Evolutionary conservation across 768 basidiomycete species (phyloP).

Genomic region (Rhodotorula babjevae): DNA sequence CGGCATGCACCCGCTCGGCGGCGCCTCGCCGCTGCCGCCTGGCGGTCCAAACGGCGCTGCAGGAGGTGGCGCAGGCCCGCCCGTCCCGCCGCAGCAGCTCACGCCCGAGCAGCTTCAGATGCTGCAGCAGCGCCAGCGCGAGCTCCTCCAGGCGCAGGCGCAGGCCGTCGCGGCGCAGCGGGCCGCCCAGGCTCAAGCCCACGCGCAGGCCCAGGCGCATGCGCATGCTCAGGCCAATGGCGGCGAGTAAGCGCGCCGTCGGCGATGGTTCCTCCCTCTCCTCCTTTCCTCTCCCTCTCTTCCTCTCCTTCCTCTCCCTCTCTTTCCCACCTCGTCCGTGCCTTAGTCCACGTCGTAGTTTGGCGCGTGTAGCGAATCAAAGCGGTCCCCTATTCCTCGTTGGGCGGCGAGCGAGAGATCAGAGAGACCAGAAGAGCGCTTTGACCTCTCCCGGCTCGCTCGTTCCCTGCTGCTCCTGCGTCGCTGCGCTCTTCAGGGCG

Average conservation of each 20-base stretch:
- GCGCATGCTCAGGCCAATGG: not conserved
- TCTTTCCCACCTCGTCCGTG: too few relatives aligned
- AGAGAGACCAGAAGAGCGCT: too few relatives aligned
- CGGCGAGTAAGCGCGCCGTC: not conserved
- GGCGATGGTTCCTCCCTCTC: not conserved
- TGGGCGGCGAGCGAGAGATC: too few relatives aligned
- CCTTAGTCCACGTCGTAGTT: too few relatives aligned
- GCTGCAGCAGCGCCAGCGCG: conserved; percentile 16
- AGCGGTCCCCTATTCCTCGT: too few relatives aligned
- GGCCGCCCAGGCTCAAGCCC: not conserved
- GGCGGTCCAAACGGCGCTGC: not conserved
- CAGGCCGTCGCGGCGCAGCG: conserved; percentile 16
- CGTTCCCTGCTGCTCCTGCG: too few relatives aligned
- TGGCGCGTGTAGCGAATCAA: too few relatives aligned
- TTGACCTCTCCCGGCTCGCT: too few relatives aligned
- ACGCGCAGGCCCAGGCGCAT: not conserved
- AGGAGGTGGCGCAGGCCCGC: not conserved
- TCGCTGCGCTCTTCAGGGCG: too few relatives aligned
- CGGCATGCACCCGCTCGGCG: not conserved
- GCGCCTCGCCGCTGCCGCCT: not conserved
- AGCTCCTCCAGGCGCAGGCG: conserved; percentile 18
- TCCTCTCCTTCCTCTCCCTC: too few relatives aligned
- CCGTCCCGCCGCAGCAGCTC: conserved; percentile 9
- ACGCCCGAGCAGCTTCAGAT: conserved; percentile 24
- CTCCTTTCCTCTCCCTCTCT: too few relatives aligned